Conservation (phyloP, 192 early-diverging fungal species). For the Umbelopsis sp. region DNA sequence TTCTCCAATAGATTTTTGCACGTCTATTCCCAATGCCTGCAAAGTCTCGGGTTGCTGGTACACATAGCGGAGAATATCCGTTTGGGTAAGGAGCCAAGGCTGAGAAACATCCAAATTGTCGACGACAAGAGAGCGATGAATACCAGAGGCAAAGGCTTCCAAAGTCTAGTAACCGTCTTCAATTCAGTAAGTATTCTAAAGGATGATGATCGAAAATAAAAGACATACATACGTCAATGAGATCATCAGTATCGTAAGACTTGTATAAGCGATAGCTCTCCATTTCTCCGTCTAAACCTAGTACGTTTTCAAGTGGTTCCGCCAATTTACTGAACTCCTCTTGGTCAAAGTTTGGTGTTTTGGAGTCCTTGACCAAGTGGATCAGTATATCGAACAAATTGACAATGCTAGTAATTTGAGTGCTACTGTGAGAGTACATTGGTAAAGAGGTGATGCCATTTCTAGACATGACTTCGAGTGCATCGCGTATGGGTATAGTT, state of each 20-base stretch:
- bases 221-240: slow-evolving; percentile 24
- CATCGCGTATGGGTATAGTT: slow-evolving; percentile 48
- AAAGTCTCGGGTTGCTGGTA: slow-evolving; percentile 42
- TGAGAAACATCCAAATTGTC: slow-evolving; percentile 37
- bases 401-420: slow-evolving; percentile 51
- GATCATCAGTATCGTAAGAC: slow-evolving; percentile 31
- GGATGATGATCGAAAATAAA: too few relatives aligned
- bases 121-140: slow-evolving; percentile 61
- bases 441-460: slow-evolving; percentile 57
- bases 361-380: slow-evolving; percentile 37
- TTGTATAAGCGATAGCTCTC: slow-evolving; percentile 46
- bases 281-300: slow-evolving; percentile 43
- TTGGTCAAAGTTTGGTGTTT: slow-evolving; percentile 19
- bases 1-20: slow-evolving; percentile 38
- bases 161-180: slow-evolving; percentile 28
- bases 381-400: slow-evolving; percentile 55
- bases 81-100: slow-evolving; percentile 60
- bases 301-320: slow-evolving; percentile 43
- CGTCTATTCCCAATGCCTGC: slow-evolving; percentile 27
- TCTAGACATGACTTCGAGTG: slow-evolving; percentile 44
- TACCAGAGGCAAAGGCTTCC: slow-evolving; percentile 55
- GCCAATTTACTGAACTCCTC: slow-evolving; percentile 28
- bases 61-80: slow-evolving; percentile 60
- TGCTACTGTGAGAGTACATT: slow-evolving; percentile 52
- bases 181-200: neutral